Base-by-base conservation (phyloP, 1,284 basidiomycete species). In the Boletus semigastroideus region DNA sequence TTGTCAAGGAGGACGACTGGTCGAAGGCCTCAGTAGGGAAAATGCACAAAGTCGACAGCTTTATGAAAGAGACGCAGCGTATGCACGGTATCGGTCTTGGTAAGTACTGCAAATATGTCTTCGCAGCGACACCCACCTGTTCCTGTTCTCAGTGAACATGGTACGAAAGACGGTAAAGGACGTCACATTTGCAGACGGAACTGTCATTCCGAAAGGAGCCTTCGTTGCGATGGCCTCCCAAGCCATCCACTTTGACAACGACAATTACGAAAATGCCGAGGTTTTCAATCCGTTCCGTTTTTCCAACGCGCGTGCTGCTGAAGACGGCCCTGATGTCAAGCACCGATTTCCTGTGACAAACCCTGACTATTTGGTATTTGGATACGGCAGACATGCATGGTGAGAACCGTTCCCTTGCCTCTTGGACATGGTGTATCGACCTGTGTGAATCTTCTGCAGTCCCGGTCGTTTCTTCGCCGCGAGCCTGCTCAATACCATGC, bases 31-130 rank as follows among this genome's bases (percentile, higher is more conserved):
- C 72, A 0, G 49, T 79, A 30, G 64, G 54, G 42, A 72, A 70
- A 46, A 74, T 79, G 73, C 55, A 59, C 49, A 76, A 73, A 57
- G 40, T 78, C 1, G 78, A 80, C 60, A 80, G 78, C 55, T 77
- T 80, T 60, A 31, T 79, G 34, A 70, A 69, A 42, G 79, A 80
- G 59, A 66, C 66, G 0, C 66, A 71, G 49, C 67, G 78, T 2
- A 43, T 70, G 19, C 59, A 67, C 36, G 65, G 69, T 0, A 27
- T 71, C 48, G 46, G 20, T 51, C 14, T 25, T 20, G 37, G 19
- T 38, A 10, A 20, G 37, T 38, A 10, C n/a, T 8, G 34, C 8
- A 3, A 16, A 5, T 9, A 34, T n/a, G 16, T 16, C 9, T 17
- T 14, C n/a, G 1, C 34, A n/a, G 34, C n/a, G 34, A 16, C 9